phyloP scores from a whole-genome alignment of 1,139 yeast genomes.

The Geotrichum cucujoidarum region DNA sequence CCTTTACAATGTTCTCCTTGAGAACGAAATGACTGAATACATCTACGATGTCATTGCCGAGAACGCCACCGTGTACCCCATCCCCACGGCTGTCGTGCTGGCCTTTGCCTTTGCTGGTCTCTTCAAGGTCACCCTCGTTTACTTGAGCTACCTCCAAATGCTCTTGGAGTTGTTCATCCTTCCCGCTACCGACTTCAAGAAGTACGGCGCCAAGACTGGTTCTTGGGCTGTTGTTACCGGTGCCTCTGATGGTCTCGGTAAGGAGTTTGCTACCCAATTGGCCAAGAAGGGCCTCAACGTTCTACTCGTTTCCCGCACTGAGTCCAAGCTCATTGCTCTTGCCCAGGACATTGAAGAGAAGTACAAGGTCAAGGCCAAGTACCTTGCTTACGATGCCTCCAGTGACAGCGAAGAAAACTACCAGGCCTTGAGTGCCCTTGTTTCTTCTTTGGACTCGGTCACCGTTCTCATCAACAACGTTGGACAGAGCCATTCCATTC shows the following conservation, averaged over 20 bases:
- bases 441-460: slow-evolving; percentile 47
- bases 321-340: slow-evolving; percentile 63
- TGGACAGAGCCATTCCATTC: slow-evolving; percentile 91
- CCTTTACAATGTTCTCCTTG: no score
- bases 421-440: slow-evolving; percentile 44
- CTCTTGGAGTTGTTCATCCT: slow-evolving; percentile 56
- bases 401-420: slow-evolving; percentile 53
- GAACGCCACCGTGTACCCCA: slow-evolving; percentile 12
- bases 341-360: slow-evolving; percentile 58
- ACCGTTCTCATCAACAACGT: slow-evolving; percentile 84
- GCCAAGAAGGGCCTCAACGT: slow-evolving; percentile 82
- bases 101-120: slow-evolving; percentile 43
- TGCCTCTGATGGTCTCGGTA: slow-evolving; percentile 96
- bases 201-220: slow-evolving; percentile 64
- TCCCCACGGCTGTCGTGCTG: slow-evolving; percentile 20
- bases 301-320: slow-evolving; percentile 78
- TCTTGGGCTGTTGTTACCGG: slow-evolving; percentile 94
- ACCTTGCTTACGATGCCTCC: slow-evolving; percentile 77
- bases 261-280: slow-evolving; percentile 80
- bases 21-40: slow-evolving; percentile 14
- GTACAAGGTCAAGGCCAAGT: slow-evolving; percentile 58
- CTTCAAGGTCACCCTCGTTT: slow-evolving; percentile 42
- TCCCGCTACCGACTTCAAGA: slow-evolving; percentile 57
- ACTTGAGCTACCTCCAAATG: slow-evolving; percentile 43
- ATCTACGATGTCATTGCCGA: slow-evolving; percentile 17